These are phyloP conservation scores for Yarrowia galli DNA, from an alignment of 1,139 yeast species.

Conservation along the genomic window DNA sequence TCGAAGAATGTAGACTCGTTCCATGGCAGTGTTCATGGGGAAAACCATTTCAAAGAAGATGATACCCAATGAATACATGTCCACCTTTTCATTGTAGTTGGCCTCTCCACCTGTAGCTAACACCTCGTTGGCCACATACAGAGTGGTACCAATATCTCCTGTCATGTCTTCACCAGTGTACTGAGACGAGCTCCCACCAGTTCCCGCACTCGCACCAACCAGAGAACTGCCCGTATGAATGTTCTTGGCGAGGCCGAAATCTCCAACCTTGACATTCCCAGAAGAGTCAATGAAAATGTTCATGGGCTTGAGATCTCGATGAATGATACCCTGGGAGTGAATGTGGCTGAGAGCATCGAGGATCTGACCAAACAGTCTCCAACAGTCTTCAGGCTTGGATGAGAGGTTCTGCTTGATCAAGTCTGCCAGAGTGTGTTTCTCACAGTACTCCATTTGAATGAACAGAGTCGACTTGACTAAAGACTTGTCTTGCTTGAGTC, in stretches of 20 bases:
- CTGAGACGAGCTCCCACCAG: slow-evolving; percentile 42
- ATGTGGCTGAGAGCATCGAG: slow-evolving; percentile 91
- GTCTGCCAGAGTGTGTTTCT: slow-evolving; percentile 85
- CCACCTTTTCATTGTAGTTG: slow-evolving; percentile 84
- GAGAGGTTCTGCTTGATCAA: slow-evolving; percentile 83
- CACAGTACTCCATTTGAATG: slow-evolving; percentile 99
- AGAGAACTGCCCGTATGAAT: slow-evolving; percentile 54
- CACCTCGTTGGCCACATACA: slow-evolving; percentile 92
- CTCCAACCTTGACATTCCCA: slow-evolving; percentile 91
- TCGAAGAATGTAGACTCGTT: slow-evolving; percentile 74
- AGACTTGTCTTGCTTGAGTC: slow-evolving; percentile 31
- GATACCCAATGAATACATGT: slow-evolving; percentile 92
- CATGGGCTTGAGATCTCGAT: slow-evolving; percentile 93
- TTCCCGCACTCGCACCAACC: slow-evolving; percentile 24
- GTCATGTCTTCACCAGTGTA: slow-evolving; percentile 72
- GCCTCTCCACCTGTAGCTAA: slow-evolving; percentile 51
- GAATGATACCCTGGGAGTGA: slow-evolving; percentile 93
- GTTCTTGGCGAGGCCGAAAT: slow-evolving; percentile 89
- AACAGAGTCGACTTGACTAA: slow-evolving; percentile 61
- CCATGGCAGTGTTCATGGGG: slow-evolving; percentile 87
- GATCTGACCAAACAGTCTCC: slow-evolving; percentile 88
- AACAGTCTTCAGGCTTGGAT: slow-evolving; percentile 75
- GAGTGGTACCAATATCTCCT: slow-evolving; percentile 90
- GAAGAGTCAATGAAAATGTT: slow-evolving; percentile 93
- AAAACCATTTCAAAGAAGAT: slow-evolving; percentile 96